Percentiles rank a stretch among this genome's conserved stretches.
Evolutionary conservation across 2,329 filamentous ascomycete species (phyloP).

Genomic region (Sarocladium oryzae): DNA sequence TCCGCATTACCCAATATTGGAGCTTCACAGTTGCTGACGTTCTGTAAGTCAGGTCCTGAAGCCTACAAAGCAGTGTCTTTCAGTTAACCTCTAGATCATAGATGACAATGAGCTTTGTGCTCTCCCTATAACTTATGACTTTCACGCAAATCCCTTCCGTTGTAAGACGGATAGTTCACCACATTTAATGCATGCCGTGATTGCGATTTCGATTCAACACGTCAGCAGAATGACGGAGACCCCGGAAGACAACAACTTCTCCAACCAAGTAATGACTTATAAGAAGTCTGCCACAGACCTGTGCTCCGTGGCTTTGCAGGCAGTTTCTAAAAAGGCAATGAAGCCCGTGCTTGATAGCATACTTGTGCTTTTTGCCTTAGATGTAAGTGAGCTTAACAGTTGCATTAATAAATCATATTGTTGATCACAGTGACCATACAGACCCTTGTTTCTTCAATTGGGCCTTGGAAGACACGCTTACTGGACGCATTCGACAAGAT

Average conservation of each 20-base stretch:
- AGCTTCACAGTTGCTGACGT: conserved; percentile 7
- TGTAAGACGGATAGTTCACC: conserved; percentile 6
- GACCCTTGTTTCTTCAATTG: conserved; percentile 10
- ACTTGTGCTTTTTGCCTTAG: conserved; percentile 9
- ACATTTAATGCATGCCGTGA: conserved; percentile 5
- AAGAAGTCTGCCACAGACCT: conserved; percentile 6
- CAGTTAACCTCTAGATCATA: too few species aligned
- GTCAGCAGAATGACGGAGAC: conserved; percentile 6
- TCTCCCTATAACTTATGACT: conserved; percentile 10
- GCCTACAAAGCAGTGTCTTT: too few species aligned
- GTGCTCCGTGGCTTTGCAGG: conserved; percentile 1
- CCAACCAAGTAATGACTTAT: conserved; percentile 9
- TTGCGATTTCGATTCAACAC: conserved; percentile 10
- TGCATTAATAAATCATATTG: too few species aligned
- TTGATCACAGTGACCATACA: not conserved
- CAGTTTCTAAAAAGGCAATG: not conserved
- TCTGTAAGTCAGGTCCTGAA: conserved; percentile 4
- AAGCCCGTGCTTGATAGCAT: conserved; percentile 10
- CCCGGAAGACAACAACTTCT: not conserved
- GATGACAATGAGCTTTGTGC: conserved; percentile 10
- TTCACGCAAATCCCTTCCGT: conserved; percentile 9
- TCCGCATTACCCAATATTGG: not conserved
- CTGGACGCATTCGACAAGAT: conserved; percentile 9
- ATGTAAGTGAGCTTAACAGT: conserved; percentile 9
- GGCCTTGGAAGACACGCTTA: conserved; percentile 12